Base-by-base conservation (phyloP, 2,329 filamentous ascomycete species). In the Hymenoscyphus fructigenus region DNA sequence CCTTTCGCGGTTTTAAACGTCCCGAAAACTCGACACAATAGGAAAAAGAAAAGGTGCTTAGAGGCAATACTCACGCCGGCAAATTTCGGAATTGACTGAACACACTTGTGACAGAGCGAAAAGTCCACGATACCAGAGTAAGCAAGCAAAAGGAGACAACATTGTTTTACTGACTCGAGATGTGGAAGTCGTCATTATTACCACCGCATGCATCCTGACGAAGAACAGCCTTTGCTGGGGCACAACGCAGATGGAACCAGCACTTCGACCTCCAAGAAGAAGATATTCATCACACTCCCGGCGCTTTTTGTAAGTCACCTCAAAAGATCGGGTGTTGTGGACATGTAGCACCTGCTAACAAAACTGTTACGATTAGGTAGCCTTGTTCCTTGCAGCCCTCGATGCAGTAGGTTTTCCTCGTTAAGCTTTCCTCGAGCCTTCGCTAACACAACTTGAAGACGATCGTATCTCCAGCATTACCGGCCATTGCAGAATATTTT, bases 401-500 rank as follows among this genome's bases (percentile, higher is more conserved):
- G 64, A 67, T 53, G 47, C 20, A 23, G 47, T 53, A 53, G 26
- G 47, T 26, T 26, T 26, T 3, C 3, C 20, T 14, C n/a, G 10
- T 9, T 23, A 5, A 14, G 12, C 20, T 23, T 23, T 23, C 4
- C 47, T 15, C 20, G 2, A 53, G 15, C 47, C 12, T 23, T 53
- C 20, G 26, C 47, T 53, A 12, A 53, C 23, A 10, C 10, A 20
- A 2, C 53, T 29, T 57, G 12, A 85, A 53, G 47, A 53, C 84
- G 1, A 86, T 86, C 66, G 79, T 87, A 65, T 82, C 85, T 0
- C 86, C 85, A 9, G 83, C 84, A 3, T 75, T 86, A 0, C 84
- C 85, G 0, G 85, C 84, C 1, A 86, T 87, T 59, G 78, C 80
- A 6, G 77, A 79, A 61, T 74, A 81, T 20, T 82, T 84, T 68